A percentile compares a stretch with the other conserved stretches of the same genome.
phyloP scores from a whole-genome alignment of 2,329 filamentous ascomycete genomes.

The Hypoxylon rubiginosum region DNA sequence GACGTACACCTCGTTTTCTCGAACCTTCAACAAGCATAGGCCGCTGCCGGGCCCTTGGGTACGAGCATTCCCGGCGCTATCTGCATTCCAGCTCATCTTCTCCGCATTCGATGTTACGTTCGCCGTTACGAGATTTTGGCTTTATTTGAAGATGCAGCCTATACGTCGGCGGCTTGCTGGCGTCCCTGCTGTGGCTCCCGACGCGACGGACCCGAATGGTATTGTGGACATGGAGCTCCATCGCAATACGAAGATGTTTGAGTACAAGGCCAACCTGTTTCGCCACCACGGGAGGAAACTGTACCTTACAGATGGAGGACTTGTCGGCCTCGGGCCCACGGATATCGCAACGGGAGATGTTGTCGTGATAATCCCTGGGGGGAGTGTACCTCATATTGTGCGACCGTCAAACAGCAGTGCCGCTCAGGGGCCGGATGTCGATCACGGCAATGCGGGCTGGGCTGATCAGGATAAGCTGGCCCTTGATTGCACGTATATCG shows the following conservation, averaged over 20 bases:
- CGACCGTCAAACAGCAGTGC: not conserved
- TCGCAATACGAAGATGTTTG: not conserved
- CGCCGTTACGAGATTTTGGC: not conserved
- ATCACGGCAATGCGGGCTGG: not conserved
- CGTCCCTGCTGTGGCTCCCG: not conserved
- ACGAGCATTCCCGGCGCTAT: not conserved
- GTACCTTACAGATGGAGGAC: not conserved
- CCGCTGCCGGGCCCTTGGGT: not conserved
- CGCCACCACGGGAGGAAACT: not conserved
- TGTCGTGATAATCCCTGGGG: not conserved
- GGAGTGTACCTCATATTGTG: not conserved
- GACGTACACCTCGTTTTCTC: not conserved
- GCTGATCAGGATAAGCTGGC: not conserved
- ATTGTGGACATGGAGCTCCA: not conserved
- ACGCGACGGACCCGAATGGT: not conserved
- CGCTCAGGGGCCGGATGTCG: not conserved
- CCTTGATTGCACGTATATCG: not conserved
- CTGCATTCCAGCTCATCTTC: not conserved
- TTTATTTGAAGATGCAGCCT: not conserved
- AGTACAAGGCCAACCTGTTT: not conserved
- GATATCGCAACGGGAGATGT: not conserved
- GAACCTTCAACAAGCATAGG: not conserved
- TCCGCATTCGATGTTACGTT: not conserved
- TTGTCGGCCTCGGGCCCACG: constrained; percentile 1
- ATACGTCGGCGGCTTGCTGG: not conserved